A percentile compares a stretch with the other conserved stretches of the same genome.
Conservation (phyloP, 108 stramenopile species). For the Cyclotella kingstonii region DNA sequence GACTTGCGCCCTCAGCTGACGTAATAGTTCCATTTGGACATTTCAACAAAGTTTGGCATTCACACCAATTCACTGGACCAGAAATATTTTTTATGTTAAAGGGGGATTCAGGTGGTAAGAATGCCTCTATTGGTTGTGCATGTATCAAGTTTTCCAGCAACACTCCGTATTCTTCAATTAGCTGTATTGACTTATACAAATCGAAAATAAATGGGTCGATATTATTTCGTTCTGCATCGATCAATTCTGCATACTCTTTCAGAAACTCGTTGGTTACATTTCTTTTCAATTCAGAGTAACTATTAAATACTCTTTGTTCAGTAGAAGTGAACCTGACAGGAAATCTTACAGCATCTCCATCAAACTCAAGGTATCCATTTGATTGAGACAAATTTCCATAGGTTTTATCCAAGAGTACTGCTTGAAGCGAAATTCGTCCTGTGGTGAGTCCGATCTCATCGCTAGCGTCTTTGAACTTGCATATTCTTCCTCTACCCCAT, state of each 20-base stretch:
- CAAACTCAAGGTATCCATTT: constrained; percentile 21
- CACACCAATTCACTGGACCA: constrained; percentile 67
- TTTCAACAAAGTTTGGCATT: constrained; percentile 65
- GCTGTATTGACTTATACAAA: constrained; percentile 52
- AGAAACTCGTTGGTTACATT: constrained; percentile 47
- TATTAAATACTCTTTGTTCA: constrained; percentile 35
- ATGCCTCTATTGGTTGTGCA: constrained; percentile 15
- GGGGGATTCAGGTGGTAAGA: neutral
- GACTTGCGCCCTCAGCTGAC: constrained; percentile 27
- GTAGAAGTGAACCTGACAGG: constrained; percentile 56
- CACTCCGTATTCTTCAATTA: constrained; percentile 76
- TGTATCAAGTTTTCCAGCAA: constrained; percentile 35
- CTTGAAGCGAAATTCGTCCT: constrained; percentile 27
- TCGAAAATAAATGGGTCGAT: constrained; percentile 71
- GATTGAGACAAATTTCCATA: constrained; percentile 13
- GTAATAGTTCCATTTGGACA: constrained; percentile 79
- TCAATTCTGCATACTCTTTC: constrained; percentile 35
- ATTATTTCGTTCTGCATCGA: constrained; percentile 21
- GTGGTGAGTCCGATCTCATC: constrained; percentile 16
- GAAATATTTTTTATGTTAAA: constrained; percentile 20
- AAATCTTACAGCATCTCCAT: constrained; percentile 31
- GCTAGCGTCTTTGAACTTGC: constrained; percentile 32
- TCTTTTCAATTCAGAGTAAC: constrained; percentile 50
- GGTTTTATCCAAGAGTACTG: constrained; percentile 4
- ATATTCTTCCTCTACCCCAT: constrained; percentile 20